Evolutionary conservation across 2,329 filamentous ascomycete genomes (phyloP).

Genomic region (Pseudogymnoascus sp.): DNA sequence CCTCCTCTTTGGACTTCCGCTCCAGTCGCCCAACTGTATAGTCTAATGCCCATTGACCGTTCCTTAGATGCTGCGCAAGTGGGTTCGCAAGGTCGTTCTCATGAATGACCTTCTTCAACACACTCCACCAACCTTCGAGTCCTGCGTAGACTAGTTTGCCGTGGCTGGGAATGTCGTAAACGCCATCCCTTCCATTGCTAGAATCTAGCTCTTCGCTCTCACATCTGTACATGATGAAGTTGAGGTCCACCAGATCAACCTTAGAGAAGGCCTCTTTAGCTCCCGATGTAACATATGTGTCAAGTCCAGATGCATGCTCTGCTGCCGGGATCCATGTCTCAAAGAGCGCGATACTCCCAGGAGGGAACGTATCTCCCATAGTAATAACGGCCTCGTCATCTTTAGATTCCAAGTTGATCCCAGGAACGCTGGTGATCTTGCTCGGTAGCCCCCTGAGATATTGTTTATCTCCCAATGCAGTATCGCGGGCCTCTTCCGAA

Average conservation of each 20-base stretch:
- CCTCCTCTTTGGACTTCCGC: constrained; percentile 56
- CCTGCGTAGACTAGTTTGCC: constrained; percentile 89
- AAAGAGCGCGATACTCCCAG: constrained; percentile 89
- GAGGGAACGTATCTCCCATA: constrained; percentile 76
- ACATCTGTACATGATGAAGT: constrained; percentile 84
- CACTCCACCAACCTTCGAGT: constrained; percentile 97
- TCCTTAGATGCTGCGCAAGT: constrained; percentile 83
- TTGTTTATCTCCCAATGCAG: constrained; percentile 60
- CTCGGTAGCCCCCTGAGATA: constrained; percentile 78
- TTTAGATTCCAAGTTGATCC: constrained; percentile 64
- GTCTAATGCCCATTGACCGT: constrained; percentile 88
- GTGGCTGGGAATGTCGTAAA: constrained; percentile 77
- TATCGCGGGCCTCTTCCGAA: constrained; percentile 59
- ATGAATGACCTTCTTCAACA: constrained; percentile 74
- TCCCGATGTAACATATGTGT: constrained; percentile 78
- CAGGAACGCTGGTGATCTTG: constrained; percentile 65
- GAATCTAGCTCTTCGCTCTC: constrained; percentile 81
- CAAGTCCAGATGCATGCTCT: constrained; percentile 75
- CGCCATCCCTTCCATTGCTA: constrained; percentile 74
- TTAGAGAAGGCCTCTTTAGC: constrained; percentile 71
- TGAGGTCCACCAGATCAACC: constrained; percentile 74
- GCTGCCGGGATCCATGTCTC: constrained; percentile 92
- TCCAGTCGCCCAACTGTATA: constrained; percentile 77
- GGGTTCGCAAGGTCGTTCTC: constrained; percentile 91
- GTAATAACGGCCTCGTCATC: constrained; percentile 71